phyloP scores from a whole-genome alignment of 768 basidiomycete species.

The Pilatotrama ljubarskyi region DNA sequence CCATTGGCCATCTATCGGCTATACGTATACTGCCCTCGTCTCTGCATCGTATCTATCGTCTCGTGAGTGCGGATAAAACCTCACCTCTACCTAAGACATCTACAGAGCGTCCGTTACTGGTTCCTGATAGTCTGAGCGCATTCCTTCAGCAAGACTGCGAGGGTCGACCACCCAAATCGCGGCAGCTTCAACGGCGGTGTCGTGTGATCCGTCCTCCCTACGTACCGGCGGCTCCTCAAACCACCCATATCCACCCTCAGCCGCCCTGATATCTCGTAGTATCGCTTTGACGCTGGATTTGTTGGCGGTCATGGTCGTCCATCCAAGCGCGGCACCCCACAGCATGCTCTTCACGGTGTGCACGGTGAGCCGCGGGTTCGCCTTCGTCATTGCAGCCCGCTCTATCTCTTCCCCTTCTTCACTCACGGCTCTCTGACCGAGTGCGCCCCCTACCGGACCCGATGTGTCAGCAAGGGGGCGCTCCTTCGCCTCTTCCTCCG shows the following conservation, averaged over 20 bases:
- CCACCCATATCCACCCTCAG: slow-evolving; percentile 32
- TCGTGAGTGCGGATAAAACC: too few relatives aligned
- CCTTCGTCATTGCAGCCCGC: slow-evolving; percentile 52
- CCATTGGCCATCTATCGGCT: too few relatives aligned
- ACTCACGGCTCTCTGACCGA: background rate
- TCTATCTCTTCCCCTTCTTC: slow-evolving; percentile 42
- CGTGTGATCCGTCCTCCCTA: slow-evolving; percentile 5
- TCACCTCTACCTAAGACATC: too few relatives aligned
- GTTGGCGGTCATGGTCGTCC: slow-evolving; percentile 92
- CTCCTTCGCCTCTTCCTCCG: too few relatives aligned
- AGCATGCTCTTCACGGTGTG: slow-evolving; percentile 79
- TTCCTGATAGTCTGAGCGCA: slow-evolving; percentile 36
- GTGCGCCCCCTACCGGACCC: background rate
- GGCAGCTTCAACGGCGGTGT: slow-evolving; percentile 31
- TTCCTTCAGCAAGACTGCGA: slow-evolving; percentile 71
- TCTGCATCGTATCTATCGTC: too few relatives aligned
- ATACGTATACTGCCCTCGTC: too few relatives aligned
- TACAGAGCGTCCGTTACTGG: background rate
- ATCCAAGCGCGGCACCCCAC: slow-evolving; percentile 63
- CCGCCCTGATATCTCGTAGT: slow-evolving; percentile 60
- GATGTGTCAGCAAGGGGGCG: background rate
- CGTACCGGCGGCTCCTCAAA: slow-evolving; percentile 27
- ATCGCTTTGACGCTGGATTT: slow-evolving; percentile 73
- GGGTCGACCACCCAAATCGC: slow-evolving; percentile 80
- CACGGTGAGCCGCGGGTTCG: slow-evolving; percentile 61